Evolutionary conservation across 2,329 filamentous ascomycete genomes (phyloP), one percentile per base, ranked within the genome.

Genomic region (Claviceps pazoutovae): DNA sequence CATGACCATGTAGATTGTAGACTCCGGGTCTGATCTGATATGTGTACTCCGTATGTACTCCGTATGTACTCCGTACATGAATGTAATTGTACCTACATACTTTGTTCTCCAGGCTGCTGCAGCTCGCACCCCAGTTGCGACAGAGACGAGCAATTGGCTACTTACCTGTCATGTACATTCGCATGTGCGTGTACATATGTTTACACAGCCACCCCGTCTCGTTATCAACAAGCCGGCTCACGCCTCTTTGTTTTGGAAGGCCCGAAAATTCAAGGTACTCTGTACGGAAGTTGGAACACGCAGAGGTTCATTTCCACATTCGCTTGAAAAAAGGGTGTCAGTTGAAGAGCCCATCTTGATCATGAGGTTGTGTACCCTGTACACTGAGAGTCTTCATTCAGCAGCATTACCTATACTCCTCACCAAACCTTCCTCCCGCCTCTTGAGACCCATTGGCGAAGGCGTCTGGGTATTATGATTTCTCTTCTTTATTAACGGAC

Each of bases 191-290:
- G 23, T 23, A 26, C 36, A 45, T 5, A 49, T 30, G n/a, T 16
- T 21, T 34, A 8, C 48, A 50, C 21, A 36, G 38, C 45, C 45
- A 48, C 46, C 51, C 41, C 41, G 38, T 46, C 46, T 42, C 51
- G 26, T 46, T 21, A 17, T 51, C 34, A 51, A n/a, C 41, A 21
- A 46, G 36, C 26, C 36, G 17, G 9, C 19, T 5, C 26, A 30
- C 45, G 36, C 30, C 43, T 46, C 16, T 44, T 47, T 16, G 30
- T 14, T 48, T n/a, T 49, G 46, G 21, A 49, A 49, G 46, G 46
- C 23, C 51, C 51, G 46, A 52, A 52, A 14, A 21, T 30, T 21
- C 30, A 30, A 44, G 45, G 50, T 34, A 2, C 23, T 30, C 7
- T 30, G 26, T 30, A 30, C 26, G 26, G 26, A 19, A 19, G 17